Evolutionary conservation across 768 basidiomycete species (phyloP), one percentile per base, ranked within the genome.

Genomic region (Rubroboletus pulcherrimus): DNA sequence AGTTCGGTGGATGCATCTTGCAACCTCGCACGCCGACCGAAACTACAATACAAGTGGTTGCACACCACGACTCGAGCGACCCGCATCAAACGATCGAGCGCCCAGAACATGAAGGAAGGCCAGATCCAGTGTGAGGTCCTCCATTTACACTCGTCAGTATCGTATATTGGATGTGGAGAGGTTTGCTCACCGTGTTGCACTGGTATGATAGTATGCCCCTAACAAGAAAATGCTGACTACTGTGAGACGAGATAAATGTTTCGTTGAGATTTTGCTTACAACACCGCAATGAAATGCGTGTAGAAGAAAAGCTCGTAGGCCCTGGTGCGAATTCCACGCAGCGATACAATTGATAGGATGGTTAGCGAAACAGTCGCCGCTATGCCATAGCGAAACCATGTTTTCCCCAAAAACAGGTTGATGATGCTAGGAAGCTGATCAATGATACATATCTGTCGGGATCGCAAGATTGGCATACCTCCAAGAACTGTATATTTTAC

Each of bases 231-330:
- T 58, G 2, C 68, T 69, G 30, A 33, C 30, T 3, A n/a, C 0
- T 1, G 54, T 67, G 37, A 59, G 67, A 58, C 21, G 14, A 9
- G 29, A 30, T 1, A 51, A 19, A 29, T 4, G 0, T 2, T 0
- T 30, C 0, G 11, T 2, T 4, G 3, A 8, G 21, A 37, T 15
- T n/a, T 17, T 15, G 54, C 78, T 64, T 55, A 80, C 78, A 74
- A 48, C 10, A 77, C 73, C 24, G 76, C 58, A 4, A 77, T 8
- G 50, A 80, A 75, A 63, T 86, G 85, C 0, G 68, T 39, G 29
- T 77, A 63, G 34, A 81, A 70, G 71, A 86, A 87, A 5, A 78
- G 4, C 60, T 86, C 83, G 51, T 84, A 86, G 1, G 60, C 65
- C 6, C 63, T 69, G 3, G 71, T 64, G 9, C 84, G 77, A 21